phyloP scores from a whole-genome alignment of 345 rosid species.

The Noccaea bulbosa region DNA sequence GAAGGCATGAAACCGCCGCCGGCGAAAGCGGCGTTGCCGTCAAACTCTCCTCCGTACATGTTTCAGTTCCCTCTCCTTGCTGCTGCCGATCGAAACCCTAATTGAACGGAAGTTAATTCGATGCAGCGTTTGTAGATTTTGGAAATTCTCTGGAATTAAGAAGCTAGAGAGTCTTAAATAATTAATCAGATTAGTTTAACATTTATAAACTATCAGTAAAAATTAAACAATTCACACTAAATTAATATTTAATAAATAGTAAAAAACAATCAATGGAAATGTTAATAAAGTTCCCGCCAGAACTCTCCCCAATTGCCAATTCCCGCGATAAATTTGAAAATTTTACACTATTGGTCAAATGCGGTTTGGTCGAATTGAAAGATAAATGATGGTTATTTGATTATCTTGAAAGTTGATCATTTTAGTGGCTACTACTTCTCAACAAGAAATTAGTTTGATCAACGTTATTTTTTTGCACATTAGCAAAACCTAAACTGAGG shows the following conservation, averaged over 20 bases:
- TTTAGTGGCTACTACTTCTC: no score
- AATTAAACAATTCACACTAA: background rate
- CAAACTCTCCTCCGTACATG: slow-evolving; percentile 74
- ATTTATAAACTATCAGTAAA: background rate
- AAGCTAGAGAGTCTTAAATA: background rate
- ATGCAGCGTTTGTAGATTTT: background rate
- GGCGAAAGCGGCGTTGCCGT: slow-evolving; percentile 76
- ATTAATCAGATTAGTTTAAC: background rate
- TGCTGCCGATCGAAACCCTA: slow-evolving; percentile 32
- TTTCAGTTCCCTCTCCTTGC: background rate
- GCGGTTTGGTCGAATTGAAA: background rate
- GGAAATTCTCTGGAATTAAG: background rate
- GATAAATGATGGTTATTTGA: no score
- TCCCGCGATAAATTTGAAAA: slow-evolving; percentile 22
- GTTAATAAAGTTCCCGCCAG: slow-evolving; percentile 16
- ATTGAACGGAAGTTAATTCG: slow-evolving; percentile 22
- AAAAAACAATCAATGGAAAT: background rate
- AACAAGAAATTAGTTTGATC: no score
- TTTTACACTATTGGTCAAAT: background rate
- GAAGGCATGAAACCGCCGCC: slow-evolving; percentile 97
- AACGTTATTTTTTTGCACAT: no score
- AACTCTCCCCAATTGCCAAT: background rate
- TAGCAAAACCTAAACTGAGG: no score
- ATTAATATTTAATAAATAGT: background rate
- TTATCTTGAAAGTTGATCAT: no score